Evolutionary conservation across 352 stramenopile species (phyloP), one percentile per base, ranked within the genome.

Genomic region (Pythium grandisporangium): DNA sequence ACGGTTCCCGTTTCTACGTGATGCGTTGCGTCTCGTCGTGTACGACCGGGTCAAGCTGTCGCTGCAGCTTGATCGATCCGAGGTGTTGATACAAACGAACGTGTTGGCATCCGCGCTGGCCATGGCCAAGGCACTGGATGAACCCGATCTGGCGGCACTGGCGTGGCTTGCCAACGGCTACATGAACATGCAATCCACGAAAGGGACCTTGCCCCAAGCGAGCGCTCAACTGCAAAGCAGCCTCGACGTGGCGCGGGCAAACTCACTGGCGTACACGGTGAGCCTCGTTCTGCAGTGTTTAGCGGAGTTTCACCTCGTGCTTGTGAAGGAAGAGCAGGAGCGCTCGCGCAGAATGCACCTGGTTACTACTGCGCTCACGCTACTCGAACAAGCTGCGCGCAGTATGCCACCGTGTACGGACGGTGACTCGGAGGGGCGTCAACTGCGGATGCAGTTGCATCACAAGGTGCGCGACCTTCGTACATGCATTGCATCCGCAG

Each of bases 151-250:
- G 29, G 39, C 55, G 26, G 51, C 60, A 3, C 55, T 78, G 26
- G 59, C 66, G 33, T 78, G 59, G 66, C 51, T 78, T 25, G 51
- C 56, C 3, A 73, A 63, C 25, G 66, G 58, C 0, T 72, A 66
- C 45, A 65, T 76, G 27, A 71, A 76, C 25, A 30, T 65, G 1
- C 51, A 69, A 13, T 42, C 47, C 1, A 24, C 47, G 10, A 61
- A 41, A 14, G 5, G 55, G 20, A 35, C 41, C 4, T 41, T 71
- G 10, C n/a, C n/a, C n/a, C n/a, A n/a, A n/a, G 62, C 60, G 5
- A 44, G 59, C 12, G 40, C 39, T 0, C 63, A 78, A 46, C 39
- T 69, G 12, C 43, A 61, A 26, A 40, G 71, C 40, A 54, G 51
- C 2, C 52, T 72, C 26, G 53, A 54, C 14, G 44, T 72, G 5